phyloP scores from a whole-genome alignment of 2,329 filamentous ascomycete genomes.

The Rhexocercosporidium sp. region DNA sequence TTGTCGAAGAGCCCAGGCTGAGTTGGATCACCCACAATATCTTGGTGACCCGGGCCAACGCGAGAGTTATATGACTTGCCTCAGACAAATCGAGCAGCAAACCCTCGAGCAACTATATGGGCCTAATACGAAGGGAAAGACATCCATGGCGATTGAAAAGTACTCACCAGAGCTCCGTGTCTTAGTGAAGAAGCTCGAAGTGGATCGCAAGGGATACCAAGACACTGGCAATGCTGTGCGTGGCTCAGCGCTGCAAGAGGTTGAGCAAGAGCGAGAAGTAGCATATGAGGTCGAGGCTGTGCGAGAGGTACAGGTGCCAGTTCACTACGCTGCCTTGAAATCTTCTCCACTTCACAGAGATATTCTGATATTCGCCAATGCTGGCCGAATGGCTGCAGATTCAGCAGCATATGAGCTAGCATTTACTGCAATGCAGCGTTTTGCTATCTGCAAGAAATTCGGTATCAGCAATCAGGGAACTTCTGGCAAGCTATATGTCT shows the following conservation, averaged over 20 bases:
- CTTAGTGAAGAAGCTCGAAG: slow-evolving; percentile 45
- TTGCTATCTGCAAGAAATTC: slow-evolving; percentile 45
- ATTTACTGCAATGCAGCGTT: slow-evolving; percentile 49
- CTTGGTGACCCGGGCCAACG: slow-evolving; percentile 45
- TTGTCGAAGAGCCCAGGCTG: slow-evolving; percentile 59
- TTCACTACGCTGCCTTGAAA: slow-evolving; percentile 43
- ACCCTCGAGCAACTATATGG: slow-evolving; percentile 64
- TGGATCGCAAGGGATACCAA: slow-evolving; percentile 45
- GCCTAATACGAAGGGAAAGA: slow-evolving; percentile 35
- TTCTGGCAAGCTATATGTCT: slow-evolving; percentile 45
- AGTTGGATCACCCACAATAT: slow-evolving; percentile 49
- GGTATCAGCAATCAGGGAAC: slow-evolving; percentile 35
- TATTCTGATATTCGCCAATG: slow-evolving; percentile 51
- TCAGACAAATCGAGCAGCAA: slow-evolving; percentile 60
- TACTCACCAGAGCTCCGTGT: slow-evolving; percentile 31
- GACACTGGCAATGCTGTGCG: slow-evolving; percentile 51
- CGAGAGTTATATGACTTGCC: slow-evolving; percentile 47
- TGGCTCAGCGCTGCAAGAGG: slow-evolving; percentile 62
- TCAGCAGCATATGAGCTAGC: slow-evolving; percentile 47
- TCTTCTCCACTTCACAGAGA: slow-evolving; percentile 55
- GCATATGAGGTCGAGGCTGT: slow-evolving; percentile 51
- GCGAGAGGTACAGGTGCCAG: slow-evolving; percentile 50
- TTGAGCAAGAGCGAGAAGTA: slow-evolving; percentile 52
- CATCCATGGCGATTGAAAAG: neutral
- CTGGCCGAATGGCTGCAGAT: slow-evolving; percentile 49